Base-by-base conservation (phyloP, 352 stramenopile genomes). In the Pythium dissotocum region DNA sequence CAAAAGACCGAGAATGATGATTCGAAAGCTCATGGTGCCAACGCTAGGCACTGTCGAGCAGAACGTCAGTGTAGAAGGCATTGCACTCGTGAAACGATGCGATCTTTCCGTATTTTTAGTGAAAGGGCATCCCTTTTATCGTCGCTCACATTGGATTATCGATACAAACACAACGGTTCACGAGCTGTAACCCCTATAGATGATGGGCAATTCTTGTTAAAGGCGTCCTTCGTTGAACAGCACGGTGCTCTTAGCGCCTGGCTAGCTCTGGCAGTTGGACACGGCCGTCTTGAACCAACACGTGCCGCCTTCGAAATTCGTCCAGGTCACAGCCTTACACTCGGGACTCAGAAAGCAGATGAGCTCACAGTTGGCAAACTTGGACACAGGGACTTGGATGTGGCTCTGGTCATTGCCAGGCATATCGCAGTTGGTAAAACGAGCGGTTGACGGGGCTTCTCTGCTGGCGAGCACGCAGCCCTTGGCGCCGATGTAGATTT, bases 241-340 rank as follows among this genome's bases (percentile, higher is more conserved):
- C 5, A 51, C 42, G 3, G 42, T 51, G 14, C 14, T 51, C 14
- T 6, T 51, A 6, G 42, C 42, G 14, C 6, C 42, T 4, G 42
- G 13, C 14, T 51, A 51, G 6, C 13, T 51, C 14, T 12, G 1
- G 42, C 42, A 51, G 42, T 51, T 51, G 14, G n/a, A 26, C 36
- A 42, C 38, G 3, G 6, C 10, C 12, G 21, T 40, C 33, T 61
- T 61, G 33, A 51, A 61, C 55, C 55, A 61, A n/a, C 55, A 61
- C 55, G 55, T 61, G 18, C 55, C 55, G 38, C 55, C 55, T 16
- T 61, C 26, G 33, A 32, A 49, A 21, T 61, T 24, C 16, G 30
- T 61, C 55, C 55, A 61, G 30, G 51, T 58, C 3, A 42, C 36
- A 4, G 36, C 36, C 36, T 42, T 42, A 10, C 36, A 42, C 7